phyloP scores from a whole-genome alignment of 1,139 yeast genomes.

The Zhuliangozyma blackwelliae region DNA sequence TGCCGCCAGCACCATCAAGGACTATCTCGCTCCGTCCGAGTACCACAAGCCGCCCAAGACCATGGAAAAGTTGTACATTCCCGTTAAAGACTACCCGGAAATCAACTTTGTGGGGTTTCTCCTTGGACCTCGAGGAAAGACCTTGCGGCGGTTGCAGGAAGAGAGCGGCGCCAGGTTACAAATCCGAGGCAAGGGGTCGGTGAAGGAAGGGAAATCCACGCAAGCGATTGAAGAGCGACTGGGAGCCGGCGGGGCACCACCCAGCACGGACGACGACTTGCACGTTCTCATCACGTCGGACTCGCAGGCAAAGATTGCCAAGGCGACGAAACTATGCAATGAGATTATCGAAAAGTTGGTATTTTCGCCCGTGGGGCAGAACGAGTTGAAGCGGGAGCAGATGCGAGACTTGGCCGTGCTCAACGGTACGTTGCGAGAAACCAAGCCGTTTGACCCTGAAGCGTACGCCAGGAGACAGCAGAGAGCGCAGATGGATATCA shows the following conservation, averaged over 20 bases:
- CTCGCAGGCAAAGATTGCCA: slow-evolving; percentile 68
- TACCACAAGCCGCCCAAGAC: slow-evolving; percentile 69
- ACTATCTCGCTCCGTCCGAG: slow-evolving; percentile 75
- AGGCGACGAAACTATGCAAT: slow-evolving; percentile 72
- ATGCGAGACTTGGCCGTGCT: slow-evolving; percentile 86
- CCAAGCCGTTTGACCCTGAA: slow-evolving; percentile 68
- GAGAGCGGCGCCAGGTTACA: slow-evolving; percentile 84
- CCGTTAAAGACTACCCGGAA: slow-evolving; percentile 84
- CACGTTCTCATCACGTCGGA: slow-evolving; percentile 90
- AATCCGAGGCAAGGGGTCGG: slow-evolving; percentile 91
- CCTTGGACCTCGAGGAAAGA: slow-evolving; percentile 94
- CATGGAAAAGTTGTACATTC: slow-evolving; percentile 78
- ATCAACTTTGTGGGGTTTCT: slow-evolving; percentile 89
- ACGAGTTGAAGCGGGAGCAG: slow-evolving; percentile 87
- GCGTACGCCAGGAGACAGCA: slow-evolving; percentile 39
- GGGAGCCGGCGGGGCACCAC: slow-evolving; percentile 4
- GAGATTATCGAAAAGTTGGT: slow-evolving; percentile 79
- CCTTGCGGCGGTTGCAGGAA: slow-evolving; percentile 73
- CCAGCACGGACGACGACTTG: slow-evolving; percentile 56
- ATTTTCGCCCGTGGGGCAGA: slow-evolving; percentile 87
- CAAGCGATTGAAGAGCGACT: slow-evolving; percentile 23
- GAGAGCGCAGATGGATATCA: slow-evolving; percentile 45
- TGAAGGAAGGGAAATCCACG: slow-evolving; percentile 76
- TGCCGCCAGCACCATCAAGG: slow-evolving; percentile 71
- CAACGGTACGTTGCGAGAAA: slow-evolving; percentile 89